Evolutionary conservation across 2,329 filamentous ascomycete species (phyloP).

Genomic region (Pyricularia grisea): DNA sequence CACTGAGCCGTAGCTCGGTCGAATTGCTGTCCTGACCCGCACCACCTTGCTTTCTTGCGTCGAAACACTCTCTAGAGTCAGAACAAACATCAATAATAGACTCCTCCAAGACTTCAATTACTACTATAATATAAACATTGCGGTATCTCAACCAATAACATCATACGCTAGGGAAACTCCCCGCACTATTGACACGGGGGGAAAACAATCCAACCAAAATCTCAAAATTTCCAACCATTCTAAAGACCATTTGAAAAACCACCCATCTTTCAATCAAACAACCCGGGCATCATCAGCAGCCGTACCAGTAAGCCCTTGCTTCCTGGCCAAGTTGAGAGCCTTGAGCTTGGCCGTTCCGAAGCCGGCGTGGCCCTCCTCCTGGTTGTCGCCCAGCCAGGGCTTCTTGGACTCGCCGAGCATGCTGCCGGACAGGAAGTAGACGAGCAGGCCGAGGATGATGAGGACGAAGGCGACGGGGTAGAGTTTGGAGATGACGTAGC

Average conservation of each 20-base stretch:
- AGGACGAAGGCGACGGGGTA: constrained; percentile 94
- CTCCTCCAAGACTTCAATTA: neutral
- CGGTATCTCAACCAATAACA: neutral
- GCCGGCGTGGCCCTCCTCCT: constrained; percentile 71
- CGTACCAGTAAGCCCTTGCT: constrained; percentile 21
- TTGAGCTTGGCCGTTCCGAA: constrained; percentile 78
- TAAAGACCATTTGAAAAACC: neutral
- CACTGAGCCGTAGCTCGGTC: too few species aligned
- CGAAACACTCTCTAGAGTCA: too few species aligned
- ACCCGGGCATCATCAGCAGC: constrained; percentile 3
- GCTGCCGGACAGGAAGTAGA: constrained; percentile 80
- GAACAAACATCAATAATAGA: too few species aligned
- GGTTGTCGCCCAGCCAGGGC: constrained; percentile 85
- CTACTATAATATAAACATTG: neutral
- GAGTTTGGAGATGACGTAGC: constrained; percentile 71
- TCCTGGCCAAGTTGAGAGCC: constrained; percentile 50
- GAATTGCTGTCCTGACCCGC: too few species aligned
- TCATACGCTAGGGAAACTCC: neutral
- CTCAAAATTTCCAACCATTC: neutral
- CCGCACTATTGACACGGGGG: neutral
- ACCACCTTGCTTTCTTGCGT: too few species aligned
- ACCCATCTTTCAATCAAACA: neutral
- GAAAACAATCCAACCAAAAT: neutral
- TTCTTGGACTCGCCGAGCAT: constrained; percentile 83
- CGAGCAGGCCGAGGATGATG: constrained; percentile 75